Conservation (phyloP, 495 filamentous ascomycete genomes). For the Hypomontagnella submonticulosa region DNA sequence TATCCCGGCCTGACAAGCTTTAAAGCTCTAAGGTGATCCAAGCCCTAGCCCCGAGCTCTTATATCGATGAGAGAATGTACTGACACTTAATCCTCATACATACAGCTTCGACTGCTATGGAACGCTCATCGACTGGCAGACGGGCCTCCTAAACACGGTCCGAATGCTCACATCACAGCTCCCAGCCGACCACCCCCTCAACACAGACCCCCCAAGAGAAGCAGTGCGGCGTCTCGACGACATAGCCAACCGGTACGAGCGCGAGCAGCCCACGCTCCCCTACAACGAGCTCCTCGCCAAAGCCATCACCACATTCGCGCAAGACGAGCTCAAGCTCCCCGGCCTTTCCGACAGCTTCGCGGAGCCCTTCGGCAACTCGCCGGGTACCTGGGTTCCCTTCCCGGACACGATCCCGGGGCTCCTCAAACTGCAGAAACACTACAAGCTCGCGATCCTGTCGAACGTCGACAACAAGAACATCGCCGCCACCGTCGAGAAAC, state of each 20-base stretch:
- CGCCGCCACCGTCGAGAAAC: slow-evolving; percentile 59
- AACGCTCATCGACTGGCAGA: slow-evolving; percentile 83
- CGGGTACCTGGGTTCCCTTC: slow-evolving; percentile 72
- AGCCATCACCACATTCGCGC: slow-evolving; percentile 60
- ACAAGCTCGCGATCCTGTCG: slow-evolving; percentile 76
- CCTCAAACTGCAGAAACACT: slow-evolving; percentile 63
- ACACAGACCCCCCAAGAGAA: slow-evolving; percentile 47
- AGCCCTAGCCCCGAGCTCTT: background rate
- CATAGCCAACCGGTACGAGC: slow-evolving; percentile 54
- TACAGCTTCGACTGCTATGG: slow-evolving; percentile 81
- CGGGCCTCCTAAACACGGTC: slow-evolving; percentile 47
- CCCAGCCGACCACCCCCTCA: slow-evolving; percentile 55
- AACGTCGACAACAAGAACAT: slow-evolving; percentile 78
- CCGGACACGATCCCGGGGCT: slow-evolving; percentile 71
- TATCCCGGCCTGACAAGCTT: slow-evolving; percentile 46
- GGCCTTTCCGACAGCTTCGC: slow-evolving; percentile 48
- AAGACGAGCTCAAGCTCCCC: slow-evolving; percentile 51
- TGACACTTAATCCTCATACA: slow-evolving; percentile 46
- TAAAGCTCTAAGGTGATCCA: slow-evolving; percentile 46
- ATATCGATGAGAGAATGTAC: background rate
- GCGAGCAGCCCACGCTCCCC: slow-evolving; percentile 59
- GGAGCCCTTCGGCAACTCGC: slow-evolving; percentile 62
- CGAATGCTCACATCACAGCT: slow-evolving; percentile 56
- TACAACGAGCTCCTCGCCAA: slow-evolving; percentile 68
- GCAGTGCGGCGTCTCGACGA: slow-evolving; percentile 50